phyloP scores from a whole-genome alignment of 768 basidiomycete species.

The Brasilioporus rufonigricans region DNA sequence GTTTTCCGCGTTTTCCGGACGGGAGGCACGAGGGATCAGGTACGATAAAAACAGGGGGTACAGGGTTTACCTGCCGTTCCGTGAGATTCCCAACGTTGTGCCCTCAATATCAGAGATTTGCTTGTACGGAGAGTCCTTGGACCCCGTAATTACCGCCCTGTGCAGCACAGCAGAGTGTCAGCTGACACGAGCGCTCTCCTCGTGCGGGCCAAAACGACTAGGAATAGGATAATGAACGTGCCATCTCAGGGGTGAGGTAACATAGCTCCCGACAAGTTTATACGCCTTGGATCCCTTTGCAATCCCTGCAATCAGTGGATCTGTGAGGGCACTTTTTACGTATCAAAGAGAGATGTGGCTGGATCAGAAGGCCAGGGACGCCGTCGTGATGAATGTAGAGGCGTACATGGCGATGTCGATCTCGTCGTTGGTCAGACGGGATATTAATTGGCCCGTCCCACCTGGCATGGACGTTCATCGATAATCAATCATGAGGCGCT shows the following conservation, averaged over 20 bases:
- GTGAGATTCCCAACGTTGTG: slow-evolving; percentile 85
- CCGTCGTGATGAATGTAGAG: background rate
- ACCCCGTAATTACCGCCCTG: slow-evolving; percentile 92
- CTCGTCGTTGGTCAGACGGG: slow-evolving; percentile 67
- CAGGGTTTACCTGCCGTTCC: slow-evolving; percentile 66
- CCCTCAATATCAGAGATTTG: slow-evolving; percentile 72
- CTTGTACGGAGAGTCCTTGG: slow-evolving; percentile 62
- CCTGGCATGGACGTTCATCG: slow-evolving; percentile 41
- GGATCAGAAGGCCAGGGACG: background rate
- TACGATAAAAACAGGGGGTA: background rate
- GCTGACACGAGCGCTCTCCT: background rate
- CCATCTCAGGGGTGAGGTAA: slow-evolving; percentile 88
- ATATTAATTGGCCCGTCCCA: slow-evolving; percentile 83
- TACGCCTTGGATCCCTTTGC: slow-evolving; percentile 87
- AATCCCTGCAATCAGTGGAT: slow-evolving; percentile 87
- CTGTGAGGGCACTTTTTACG: slow-evolving; percentile 73
- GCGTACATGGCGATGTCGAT: slow-evolving; percentile 82
- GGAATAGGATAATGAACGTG: slow-evolving; percentile 25
- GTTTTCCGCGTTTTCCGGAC: background rate
- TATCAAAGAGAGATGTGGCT: background rate
- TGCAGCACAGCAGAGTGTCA: background rate
- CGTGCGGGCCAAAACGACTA: background rate
- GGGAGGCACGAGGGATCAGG: background rate
- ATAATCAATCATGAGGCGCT: slow-evolving; percentile 11
- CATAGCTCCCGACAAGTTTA: slow-evolving; percentile 91